Conservation (phyloP, 2,329 filamentous ascomycete species). For the Trichophyton verrucosum region DNA sequence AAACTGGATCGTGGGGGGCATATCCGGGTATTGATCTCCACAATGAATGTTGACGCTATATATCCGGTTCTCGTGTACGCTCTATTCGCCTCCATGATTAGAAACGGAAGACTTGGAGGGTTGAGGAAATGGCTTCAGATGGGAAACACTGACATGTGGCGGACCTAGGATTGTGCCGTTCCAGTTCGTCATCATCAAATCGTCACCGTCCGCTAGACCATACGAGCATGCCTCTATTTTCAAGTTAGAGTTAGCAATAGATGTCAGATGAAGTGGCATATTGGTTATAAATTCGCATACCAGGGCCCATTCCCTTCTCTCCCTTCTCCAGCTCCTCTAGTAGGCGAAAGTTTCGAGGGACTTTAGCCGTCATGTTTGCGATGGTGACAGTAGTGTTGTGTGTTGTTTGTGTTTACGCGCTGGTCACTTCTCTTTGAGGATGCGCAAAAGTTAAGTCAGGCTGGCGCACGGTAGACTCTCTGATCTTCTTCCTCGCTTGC, state of each 20-base stretch:
- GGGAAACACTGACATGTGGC: slow-evolving; percentile 61
- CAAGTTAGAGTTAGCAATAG: slow-evolving; percentile 5
- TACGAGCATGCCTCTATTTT: slow-evolving; percentile 84
- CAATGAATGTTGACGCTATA: slow-evolving; percentile 97
- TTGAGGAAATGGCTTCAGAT: background rate
- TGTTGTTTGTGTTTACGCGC: background rate
- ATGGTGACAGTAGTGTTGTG: background rate
- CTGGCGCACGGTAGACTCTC: background rate
- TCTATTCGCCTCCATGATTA: slow-evolving; percentile 40
- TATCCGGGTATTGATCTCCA: slow-evolving; percentile 75
- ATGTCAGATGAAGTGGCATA: background rate
- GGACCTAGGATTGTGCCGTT: slow-evolving; percentile 95
- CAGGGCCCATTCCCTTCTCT: slow-evolving; percentile 90
- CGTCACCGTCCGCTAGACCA: slow-evolving; percentile 83
- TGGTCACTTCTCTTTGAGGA: background rate
- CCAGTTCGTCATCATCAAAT: slow-evolving; percentile 96
- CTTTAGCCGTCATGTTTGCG: slow-evolving; percentile 51
- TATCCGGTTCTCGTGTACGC: slow-evolving; percentile 95
- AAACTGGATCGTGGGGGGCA: slow-evolving; percentile 81
- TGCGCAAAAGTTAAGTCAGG: background rate
- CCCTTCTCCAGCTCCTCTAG: slow-evolving; percentile 98
- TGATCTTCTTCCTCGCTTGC: background rate
- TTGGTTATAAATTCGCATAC: slow-evolving; percentile 24
- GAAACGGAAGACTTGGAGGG: background rate
- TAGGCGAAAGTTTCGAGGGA: slow-evolving; percentile 91